Conservation (phyloP, 2,329 filamentous ascomycete genomes). For the Colletotrichum scovillei region DNA sequence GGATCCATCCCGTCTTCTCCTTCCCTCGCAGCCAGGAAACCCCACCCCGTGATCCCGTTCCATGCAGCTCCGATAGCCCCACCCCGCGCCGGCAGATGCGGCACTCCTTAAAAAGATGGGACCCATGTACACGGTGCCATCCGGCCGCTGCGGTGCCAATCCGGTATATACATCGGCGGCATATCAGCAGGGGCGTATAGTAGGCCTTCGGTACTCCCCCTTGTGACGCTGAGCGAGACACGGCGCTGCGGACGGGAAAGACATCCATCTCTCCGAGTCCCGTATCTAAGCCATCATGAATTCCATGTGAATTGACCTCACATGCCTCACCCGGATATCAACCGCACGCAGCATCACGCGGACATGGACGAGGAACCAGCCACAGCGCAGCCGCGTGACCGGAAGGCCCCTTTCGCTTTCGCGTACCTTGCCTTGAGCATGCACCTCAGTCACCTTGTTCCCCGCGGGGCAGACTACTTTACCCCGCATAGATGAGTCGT, state of each 20-base stretch:
- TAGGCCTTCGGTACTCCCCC: neutral
- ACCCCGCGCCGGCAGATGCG: neutral
- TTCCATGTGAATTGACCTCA: neutral
- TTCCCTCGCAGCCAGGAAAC: neutral
- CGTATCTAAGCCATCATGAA: too few species aligned
- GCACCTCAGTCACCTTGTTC: neutral
- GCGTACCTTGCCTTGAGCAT: constrained; percentile 4
- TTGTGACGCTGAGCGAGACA: too few species aligned
- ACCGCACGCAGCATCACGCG: too few species aligned
- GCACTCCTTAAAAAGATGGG: constrained; percentile 4
- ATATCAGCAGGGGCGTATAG: neutral
- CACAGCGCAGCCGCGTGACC: neutral
- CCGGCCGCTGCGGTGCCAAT: neutral
- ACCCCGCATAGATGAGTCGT: constrained; percentile 1
- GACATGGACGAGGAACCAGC: too few species aligned
- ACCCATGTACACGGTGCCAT: neutral
- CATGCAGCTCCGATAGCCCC: neutral
- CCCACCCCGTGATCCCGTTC: neutral
- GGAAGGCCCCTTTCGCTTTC: neutral
- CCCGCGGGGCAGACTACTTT: neutral
- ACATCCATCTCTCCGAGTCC: too few species aligned
- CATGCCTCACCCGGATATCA: neutral
- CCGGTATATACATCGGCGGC: neutral
- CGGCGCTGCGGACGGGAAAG: too few species aligned
- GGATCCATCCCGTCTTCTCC: constrained; percentile 6